Evolutionary conservation across 2,329 filamentous ascomycete species (phyloP).

Genomic region (Beauveria rudraprayagi): DNA sequence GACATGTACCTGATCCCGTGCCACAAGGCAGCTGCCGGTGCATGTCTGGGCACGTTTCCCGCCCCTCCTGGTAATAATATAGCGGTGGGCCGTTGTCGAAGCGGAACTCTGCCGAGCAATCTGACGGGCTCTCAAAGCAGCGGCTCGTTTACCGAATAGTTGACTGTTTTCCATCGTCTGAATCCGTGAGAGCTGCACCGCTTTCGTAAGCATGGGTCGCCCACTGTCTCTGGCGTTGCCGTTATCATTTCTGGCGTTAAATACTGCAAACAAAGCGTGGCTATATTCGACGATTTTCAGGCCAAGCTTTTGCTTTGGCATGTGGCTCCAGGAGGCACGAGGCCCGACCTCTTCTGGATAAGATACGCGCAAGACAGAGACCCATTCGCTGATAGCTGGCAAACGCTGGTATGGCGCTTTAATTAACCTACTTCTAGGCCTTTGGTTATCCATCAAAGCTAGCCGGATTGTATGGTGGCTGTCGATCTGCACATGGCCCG

Average conservation of each 20-base stretch:
- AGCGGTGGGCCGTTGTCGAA: not conserved
- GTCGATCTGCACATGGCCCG: slow-evolving; percentile 1
- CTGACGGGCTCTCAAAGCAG: not conserved
- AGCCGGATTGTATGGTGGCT: slow-evolving; percentile 3
- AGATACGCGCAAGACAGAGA: slow-evolving; percentile 2
- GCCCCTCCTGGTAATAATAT: not conserved
- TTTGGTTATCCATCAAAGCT: not conserved
- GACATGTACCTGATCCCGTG: slow-evolving; percentile 3
- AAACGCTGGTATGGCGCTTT: not conserved
- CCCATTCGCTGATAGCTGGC: not conserved
- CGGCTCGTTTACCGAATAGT: too few relatives aligned
- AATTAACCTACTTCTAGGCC: not conserved
- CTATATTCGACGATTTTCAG: not conserved
- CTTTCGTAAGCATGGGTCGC: too few relatives aligned
- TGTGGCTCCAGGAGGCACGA: slow-evolving; percentile 1
- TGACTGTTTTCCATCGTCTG: not conserved
- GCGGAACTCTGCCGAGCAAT: not conserved
- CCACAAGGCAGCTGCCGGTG: slow-evolving; percentile 6
- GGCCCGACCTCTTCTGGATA: not conserved
- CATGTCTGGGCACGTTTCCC: not conserved
- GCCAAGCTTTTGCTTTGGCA: not conserved
- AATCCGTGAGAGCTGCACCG: not conserved
- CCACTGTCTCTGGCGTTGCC: too few relatives aligned
- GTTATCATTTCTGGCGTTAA: too few relatives aligned
- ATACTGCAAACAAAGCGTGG: not conserved